Conservation (phyloP, 495 filamentous ascomycete genomes). For the Hypoxylon crocopeplum region DNA sequence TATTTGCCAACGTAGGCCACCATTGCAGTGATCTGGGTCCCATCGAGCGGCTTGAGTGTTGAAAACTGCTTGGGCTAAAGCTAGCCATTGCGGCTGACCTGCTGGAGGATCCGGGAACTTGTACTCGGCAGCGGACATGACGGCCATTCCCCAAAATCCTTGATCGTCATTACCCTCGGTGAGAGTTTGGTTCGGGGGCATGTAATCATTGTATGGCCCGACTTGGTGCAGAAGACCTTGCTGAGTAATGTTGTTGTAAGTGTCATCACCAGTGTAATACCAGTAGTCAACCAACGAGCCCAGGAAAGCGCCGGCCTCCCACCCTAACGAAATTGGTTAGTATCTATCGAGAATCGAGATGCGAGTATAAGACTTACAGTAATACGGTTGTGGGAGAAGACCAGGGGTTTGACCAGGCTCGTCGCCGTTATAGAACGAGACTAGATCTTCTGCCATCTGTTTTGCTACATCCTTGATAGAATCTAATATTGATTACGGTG, state of each 20-base stretch:
- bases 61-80: slow-evolving; percentile 81
- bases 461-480: slow-evolving; percentile 70
- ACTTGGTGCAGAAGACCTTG: slow-evolving; percentile 66
- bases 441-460: slow-evolving; percentile 66
- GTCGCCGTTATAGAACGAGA: slow-evolving; percentile 72
- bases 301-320: slow-evolving; percentile 79
- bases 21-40: slow-evolving; percentile 69
- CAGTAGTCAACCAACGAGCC: slow-evolving; percentile 74
- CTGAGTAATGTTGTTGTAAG: slow-evolving; percentile 63
- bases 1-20: slow-evolving; percentile 86
- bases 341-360: neutral
- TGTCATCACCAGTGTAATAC: slow-evolving; percentile 67
- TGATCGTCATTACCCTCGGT: slow-evolving; percentile 74
- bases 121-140: slow-evolving; percentile 70
- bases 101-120: slow-evolving; percentile 65
- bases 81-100: slow-evolving; percentile 74
- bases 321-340: slow-evolving; percentile 68
- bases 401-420: slow-evolving; percentile 61
- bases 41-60: slow-evolving; percentile 73
- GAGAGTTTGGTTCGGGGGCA: slow-evolving; percentile 67
- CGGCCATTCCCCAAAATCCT: slow-evolving; percentile 71
- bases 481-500: slow-evolving; percentile 50
- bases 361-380: slow-evolving; percentile 38
- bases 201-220: slow-evolving; percentile 63
- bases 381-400: slow-evolving; percentile 54